Evolutionary conservation across 2,329 filamentous ascomycete species (phyloP), one percentile per base, ranked within the genome.

Genomic region (Beauveria brongniartii): DNA sequence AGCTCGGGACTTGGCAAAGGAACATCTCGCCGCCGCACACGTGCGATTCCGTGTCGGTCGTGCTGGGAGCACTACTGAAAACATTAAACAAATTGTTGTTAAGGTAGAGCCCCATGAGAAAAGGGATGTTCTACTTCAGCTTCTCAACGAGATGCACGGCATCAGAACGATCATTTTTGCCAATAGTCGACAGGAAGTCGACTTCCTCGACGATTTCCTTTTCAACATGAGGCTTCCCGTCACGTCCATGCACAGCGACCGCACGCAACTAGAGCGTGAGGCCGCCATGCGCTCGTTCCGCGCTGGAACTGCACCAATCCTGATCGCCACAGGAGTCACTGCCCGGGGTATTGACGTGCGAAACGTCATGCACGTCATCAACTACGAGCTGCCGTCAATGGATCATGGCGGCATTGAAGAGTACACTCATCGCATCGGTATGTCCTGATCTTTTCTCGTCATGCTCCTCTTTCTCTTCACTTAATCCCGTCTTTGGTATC

Each of bases 381-480:
- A 99, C 75, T 97, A 87, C 67, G 92, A 97, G 63, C 78, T 97
- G 1, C 93, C 93, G 0, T 85, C 80, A 5, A 75, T 80, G 48
- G 78, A 85, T 1, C 82, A 93, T 67, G 92, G 91, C n/a, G 93
- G 92, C 2, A 96, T 97, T 61, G 86, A 90, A 54, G 94, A 97
- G 72, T 99, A 97, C 68, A 86, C 89, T 28, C 94, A 99, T 70
- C 91, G 94, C 14, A 97, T 97, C 70, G 94, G 89, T 91, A 84
- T 75, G 80, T 69, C 26, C 12, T 37, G 10, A 8, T 68, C 63
- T 24, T 24, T 46, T 14, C 26, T 3, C 37, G 2, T 48, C 22
- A 18, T 51, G 7, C 37, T 34, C 20, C 7, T 16, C 26, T 34
- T 51, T 51, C 18, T 63, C 30, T 34, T 12, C 12, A 14, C 30